A percentile compares a stretch with the other conserved stretches of the same genome.
phyloP scores from a whole-genome alignment of 2,329 filamentous ascomycete genomes.

The Leptographium flavum region DNA sequence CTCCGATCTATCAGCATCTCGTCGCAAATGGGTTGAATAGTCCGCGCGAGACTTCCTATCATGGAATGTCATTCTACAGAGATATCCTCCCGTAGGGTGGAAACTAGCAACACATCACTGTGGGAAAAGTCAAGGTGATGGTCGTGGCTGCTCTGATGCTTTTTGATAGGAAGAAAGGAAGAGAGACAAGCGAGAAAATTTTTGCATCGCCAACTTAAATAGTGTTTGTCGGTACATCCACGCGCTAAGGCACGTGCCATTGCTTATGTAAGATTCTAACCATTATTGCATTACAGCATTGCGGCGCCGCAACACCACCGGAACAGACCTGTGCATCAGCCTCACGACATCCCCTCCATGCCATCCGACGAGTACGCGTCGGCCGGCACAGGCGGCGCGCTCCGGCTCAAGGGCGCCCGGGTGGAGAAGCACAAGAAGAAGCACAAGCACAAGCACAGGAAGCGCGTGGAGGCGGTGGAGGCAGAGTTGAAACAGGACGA shows the following conservation, averaged over 20 bases:
- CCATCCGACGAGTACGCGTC: slow-evolving; percentile 61
- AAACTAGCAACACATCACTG: slow-evolving; percentile 48
- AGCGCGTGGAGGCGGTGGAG: slow-evolving; percentile 9
- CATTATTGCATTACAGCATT: no score
- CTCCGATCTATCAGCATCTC: slow-evolving; percentile 48
- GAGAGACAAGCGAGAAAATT: slow-evolving; percentile 11
- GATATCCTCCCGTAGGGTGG: slow-evolving; percentile 9
- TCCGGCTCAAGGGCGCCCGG: slow-evolving; percentile 73
- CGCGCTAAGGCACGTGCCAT: neutral
- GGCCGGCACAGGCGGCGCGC: slow-evolving; percentile 52
- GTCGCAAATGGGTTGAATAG: slow-evolving; percentile 29
- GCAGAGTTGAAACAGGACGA: slow-evolving; percentile 13
- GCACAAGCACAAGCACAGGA: slow-evolving; percentile 33
- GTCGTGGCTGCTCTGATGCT: slow-evolving; percentile 50
- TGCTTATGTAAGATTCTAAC: no score
- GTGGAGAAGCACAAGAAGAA: slow-evolving; percentile 52
- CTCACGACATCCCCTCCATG: slow-evolving; percentile 29
- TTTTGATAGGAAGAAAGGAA: slow-evolving; percentile 42
- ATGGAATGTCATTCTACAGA: slow-evolving; percentile 46
- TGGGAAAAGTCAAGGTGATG: slow-evolving; percentile 38
- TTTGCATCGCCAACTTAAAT: neutral
- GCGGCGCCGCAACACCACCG: neutral
- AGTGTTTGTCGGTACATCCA: neutral
- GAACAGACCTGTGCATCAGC: neutral
- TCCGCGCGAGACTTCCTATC: slow-evolving; percentile 48